These are phyloP conservation scores for Cutaneotrichosporon spelunceum DNA, from an alignment of 1,284 basidiomycete species.

Conservation along the genomic window DNA sequence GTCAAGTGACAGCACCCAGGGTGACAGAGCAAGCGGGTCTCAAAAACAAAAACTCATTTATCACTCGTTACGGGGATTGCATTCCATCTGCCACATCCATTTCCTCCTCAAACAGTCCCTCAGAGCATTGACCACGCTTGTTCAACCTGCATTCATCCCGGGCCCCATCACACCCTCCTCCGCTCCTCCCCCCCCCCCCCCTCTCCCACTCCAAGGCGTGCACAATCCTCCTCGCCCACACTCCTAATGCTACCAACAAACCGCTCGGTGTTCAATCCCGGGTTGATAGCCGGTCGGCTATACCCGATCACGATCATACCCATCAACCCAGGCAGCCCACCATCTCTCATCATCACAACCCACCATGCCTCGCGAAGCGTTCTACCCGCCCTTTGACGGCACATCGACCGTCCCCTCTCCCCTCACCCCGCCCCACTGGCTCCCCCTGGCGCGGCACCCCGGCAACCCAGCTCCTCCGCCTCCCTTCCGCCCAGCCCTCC, in stretches of 20 bases:
- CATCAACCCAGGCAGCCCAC: background rate
- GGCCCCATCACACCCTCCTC: no score
- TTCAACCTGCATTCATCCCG: no score
- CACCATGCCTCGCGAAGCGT: slow-evolving; percentile 1
- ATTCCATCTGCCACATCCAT: no score
- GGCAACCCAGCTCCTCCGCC: slow-evolving; percentile 5
- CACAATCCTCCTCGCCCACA: no score
- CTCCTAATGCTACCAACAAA: background rate
- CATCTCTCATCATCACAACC: background rate
- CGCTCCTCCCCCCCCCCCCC: no score
- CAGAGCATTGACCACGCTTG: no score
- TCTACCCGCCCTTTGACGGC: slow-evolving; percentile 10
- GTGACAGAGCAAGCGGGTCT: no score
- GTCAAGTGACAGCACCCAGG: no score
- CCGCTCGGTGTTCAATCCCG: background rate
- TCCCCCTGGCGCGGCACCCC: slow-evolving; percentile 16
- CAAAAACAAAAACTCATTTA: no score
- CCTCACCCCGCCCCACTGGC: slow-evolving; percentile 6
- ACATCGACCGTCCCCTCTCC: slow-evolving; percentile 1
- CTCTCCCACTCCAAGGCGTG: no score
- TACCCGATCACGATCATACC: background rate
- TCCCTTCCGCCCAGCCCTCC: slow-evolving; percentile 21
- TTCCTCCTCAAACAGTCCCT: no score
- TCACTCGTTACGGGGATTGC: no score
- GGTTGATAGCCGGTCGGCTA: background rate